These are phyloP conservation scores for Corymbia calophylla DNA, from an alignment of 441 rosid species.

Conservation along the genomic window DNA sequence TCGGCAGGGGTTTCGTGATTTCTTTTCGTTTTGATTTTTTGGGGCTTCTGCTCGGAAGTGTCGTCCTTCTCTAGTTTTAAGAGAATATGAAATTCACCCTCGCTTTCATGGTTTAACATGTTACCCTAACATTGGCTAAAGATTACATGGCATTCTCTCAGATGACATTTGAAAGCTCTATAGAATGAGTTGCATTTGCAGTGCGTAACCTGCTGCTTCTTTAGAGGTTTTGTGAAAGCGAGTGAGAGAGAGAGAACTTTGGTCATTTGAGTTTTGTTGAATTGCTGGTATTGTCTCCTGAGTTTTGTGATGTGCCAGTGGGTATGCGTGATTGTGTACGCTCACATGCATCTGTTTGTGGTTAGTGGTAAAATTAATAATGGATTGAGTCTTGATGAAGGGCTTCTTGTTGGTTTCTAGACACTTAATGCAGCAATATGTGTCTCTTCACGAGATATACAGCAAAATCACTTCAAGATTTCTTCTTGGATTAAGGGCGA, in stretches of 20 bases:
- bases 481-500: background rate
- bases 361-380: background rate
- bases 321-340: background rate
- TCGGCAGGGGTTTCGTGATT: background rate
- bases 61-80: background rate
- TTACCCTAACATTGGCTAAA: background rate
- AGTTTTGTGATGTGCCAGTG: background rate
- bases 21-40: background rate
- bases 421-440: background rate
- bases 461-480: background rate
- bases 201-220: background rate
- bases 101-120: background rate
- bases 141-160: background rate
- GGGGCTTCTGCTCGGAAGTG: background rate
- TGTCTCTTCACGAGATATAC: background rate
- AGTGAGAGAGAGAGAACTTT: background rate
- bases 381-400: background rate
- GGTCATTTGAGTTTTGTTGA: background rate
- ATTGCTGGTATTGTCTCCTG: background rate
- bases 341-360: background rate
- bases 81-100: background rate
- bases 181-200: background rate
- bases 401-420: background rate
- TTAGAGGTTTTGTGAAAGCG: background rate
- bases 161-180: background rate